Conservation (phyloP, 768 basidiomycete species). For the Tulasnella sp. region DNA sequence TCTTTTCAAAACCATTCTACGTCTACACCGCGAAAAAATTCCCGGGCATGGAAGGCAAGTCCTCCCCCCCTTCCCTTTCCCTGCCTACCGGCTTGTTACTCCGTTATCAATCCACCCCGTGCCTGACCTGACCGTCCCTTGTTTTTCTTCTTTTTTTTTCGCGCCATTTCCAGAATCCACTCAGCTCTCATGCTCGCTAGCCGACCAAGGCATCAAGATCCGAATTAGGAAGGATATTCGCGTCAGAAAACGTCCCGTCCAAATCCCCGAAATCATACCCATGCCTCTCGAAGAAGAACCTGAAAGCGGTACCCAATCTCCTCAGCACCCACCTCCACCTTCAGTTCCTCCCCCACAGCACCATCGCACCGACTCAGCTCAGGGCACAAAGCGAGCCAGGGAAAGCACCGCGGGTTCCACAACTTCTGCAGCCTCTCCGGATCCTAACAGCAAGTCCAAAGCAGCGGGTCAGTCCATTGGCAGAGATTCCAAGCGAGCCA, state of each 20-base stretch:
- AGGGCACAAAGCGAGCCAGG: constrained; percentile 8
- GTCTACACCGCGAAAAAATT: constrained; percentile 97
- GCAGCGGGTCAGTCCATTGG: neutral
- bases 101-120: constrained; percentile 11
- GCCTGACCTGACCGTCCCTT: constrained; percentile 17
- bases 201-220: constrained; percentile 96
- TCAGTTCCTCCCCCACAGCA: neutral
- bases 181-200: constrained; percentile 78
- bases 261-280: constrained; percentile 37
- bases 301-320: constrained; percentile 31
- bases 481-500: constrained; percentile 22
- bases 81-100: neutral
- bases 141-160: neutral
- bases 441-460: neutral
- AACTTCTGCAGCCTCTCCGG: neutral
- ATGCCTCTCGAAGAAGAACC: constrained; percentile 32
- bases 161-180: constrained; percentile 64
- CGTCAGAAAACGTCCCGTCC: constrained; percentile 52
- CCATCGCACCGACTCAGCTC: constrained; percentile 15
- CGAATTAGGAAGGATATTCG: constrained; percentile 89
- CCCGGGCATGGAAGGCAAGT: constrained; percentile 88
- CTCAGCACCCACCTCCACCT: constrained; percentile 1
- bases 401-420: neutral
- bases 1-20: constrained; percentile 84
- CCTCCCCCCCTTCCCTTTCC: no score